A percentile compares a stretch with the other conserved stretches of the same genome.
phyloP scores from a whole-genome alignment of 805 yeast genomes.

The Grigorovia humatica region DNA sequence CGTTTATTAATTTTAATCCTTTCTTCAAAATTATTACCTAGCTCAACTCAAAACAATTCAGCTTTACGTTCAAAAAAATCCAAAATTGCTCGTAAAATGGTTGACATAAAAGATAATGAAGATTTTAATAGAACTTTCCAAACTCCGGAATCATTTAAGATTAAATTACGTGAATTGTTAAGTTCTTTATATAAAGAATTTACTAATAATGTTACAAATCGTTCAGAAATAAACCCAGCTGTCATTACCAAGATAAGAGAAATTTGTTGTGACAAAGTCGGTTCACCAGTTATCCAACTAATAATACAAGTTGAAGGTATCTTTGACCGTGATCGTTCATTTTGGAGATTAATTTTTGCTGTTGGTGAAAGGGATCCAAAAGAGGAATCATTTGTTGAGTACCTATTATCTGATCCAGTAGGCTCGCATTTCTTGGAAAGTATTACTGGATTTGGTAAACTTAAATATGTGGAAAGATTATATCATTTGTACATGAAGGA shows the following conservation, averaged over 20 bases:
- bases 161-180: conserved; percentile 44
- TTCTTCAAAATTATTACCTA: conserved; percentile 70
- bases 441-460: conserved; percentile 52
- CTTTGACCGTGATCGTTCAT: conserved; percentile 59
- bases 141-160: conserved; percentile 60
- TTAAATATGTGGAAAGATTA: conserved; percentile 59
- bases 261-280: conserved; percentile 63
- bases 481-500: conserved; percentile 63
- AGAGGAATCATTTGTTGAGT: conserved; percentile 76
- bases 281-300: conserved; percentile 82
- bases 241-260: conserved; percentile 51
- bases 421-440: conserved; percentile 88
- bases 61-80: conserved; percentile 74
- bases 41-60: conserved; percentile 57
- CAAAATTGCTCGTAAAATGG: conserved; percentile 86
- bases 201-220: conserved; percentile 20
- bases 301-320: conserved; percentile 72
- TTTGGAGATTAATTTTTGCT: conserved; percentile 57
- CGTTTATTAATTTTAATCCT: conserved; percentile 61
- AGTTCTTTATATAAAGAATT: conserved; percentile 30
- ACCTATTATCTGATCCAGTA: conserved; percentile 73
- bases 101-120: conserved; percentile 69
- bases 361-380: conserved; percentile 42
- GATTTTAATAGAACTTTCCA: conserved; percentile 59
- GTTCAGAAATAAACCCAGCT: conserved; percentile 21